These are phyloP conservation scores for Botrytis paeoniae DNA, from an alignment of 2,329 filamentous ascomycete species.

Conservation along the genomic window DNA sequence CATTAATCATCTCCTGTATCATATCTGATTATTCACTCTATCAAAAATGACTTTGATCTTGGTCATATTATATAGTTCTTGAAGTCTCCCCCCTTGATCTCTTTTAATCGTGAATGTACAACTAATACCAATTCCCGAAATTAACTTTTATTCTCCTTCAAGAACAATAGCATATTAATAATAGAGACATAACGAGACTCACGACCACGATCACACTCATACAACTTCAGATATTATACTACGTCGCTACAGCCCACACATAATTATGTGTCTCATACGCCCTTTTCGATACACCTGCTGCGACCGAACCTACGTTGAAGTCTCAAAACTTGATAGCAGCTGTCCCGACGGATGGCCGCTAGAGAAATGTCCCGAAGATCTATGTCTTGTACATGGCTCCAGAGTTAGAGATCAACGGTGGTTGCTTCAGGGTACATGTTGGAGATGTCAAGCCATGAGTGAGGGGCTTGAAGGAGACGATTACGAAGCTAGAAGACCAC, in stretches of 20 bases:
- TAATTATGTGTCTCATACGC: slow-evolving; percentile 32
- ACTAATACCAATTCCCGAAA: neutral
- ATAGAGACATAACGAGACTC: neutral
- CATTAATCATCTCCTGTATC: slow-evolving; percentile 13
- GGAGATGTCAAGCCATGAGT: slow-evolving; percentile 30
- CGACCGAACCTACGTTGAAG: slow-evolving; percentile 29
- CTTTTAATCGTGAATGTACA: neutral
- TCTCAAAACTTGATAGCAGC: slow-evolving; percentile 23
- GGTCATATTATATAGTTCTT: slow-evolving; percentile 12
- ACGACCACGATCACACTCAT: neutral
- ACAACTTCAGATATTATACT: neutral
- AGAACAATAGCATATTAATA: neutral
- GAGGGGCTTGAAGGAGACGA: slow-evolving; percentile 5
- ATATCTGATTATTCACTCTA: slow-evolving; percentile 9
- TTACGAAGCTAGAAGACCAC: slow-evolving; percentile 29
- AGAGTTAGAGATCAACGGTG: slow-evolving; percentile 18
- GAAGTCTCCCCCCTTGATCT: neutral
- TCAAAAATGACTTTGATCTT: slow-evolving; percentile 7
- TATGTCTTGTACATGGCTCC: slow-evolving; percentile 28
- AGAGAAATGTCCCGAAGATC: slow-evolving; percentile 32
- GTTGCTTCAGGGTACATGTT: slow-evolving; percentile 25
- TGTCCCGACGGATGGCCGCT: slow-evolving; percentile 32
- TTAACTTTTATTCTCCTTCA: neutral
- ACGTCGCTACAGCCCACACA: neutral
- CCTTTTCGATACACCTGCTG: slow-evolving; percentile 33